phyloP scores from a whole-genome alignment of 768 basidiomycete species.

The Agaricus blazei region DNA sequence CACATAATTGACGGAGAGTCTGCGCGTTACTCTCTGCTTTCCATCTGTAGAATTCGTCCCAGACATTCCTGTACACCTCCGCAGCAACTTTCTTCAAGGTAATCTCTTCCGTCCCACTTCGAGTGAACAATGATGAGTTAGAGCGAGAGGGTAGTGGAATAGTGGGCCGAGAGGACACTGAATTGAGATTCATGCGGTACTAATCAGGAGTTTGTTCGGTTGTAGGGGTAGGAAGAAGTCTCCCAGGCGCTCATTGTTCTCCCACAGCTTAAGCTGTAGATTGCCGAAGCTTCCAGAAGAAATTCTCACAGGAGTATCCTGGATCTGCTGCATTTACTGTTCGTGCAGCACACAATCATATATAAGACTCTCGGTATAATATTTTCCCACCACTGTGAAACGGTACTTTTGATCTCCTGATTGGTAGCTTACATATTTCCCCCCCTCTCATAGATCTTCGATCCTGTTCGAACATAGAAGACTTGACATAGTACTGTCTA shows the following conservation, averaged over 20 bases:
- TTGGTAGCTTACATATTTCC: too few relatives aligned
- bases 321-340: not conserved
- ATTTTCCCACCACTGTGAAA: too few relatives aligned
- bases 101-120: not conserved
- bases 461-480: too few relatives aligned
- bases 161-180: not conserved
- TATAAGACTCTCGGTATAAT: too few relatives aligned
- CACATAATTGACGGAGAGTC: not conserved
- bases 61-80: not conserved
- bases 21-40: not conserved
- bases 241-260: not conserved
- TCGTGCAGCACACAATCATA: too few relatives aligned
- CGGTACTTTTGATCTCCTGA: too few relatives aligned
- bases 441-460: too few relatives aligned
- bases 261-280: not conserved
- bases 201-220: not conserved
- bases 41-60: conserved; percentile 8
- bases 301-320: too few relatives aligned
- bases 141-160: conserved; percentile 3
- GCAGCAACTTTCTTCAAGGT: not conserved
- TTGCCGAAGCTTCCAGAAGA: too few relatives aligned
- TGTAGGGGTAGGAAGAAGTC: not conserved
- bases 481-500: too few relatives aligned
- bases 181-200: not conserved
- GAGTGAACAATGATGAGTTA: not conserved